These are phyloP conservation scores for Sophora flavescens DNA, from an alignment of 306 rosid species.

Conservation along the genomic window DNA sequence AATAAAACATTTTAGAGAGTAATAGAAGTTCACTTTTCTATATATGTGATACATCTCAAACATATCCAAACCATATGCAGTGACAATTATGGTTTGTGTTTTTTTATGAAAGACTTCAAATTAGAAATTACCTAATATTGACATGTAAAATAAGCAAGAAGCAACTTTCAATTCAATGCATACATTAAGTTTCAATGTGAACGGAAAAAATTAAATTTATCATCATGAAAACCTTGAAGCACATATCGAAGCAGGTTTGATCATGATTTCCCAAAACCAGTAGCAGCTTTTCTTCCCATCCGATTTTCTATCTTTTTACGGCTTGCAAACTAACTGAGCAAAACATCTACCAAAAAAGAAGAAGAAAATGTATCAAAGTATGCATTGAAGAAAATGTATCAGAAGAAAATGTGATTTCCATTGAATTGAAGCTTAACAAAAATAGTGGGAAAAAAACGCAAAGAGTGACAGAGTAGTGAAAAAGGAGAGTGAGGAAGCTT, in stretches of 20 bases:
- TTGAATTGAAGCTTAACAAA: too few species aligned
- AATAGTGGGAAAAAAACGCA: too few species aligned
- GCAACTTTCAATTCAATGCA: constrained; percentile 8
- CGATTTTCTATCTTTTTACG: constrained; percentile 79
- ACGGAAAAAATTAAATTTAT: constrained; percentile 6
- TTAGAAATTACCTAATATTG: constrained; percentile 20
- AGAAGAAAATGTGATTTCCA: too few species aligned
- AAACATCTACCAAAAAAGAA: too few species aligned
- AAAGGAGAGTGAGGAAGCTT: too few species aligned
- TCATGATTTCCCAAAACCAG: constrained; percentile 81
- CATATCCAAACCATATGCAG: constrained; percentile 37
- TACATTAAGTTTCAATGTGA: neutral
- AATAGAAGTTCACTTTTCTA: constrained; percentile 1
- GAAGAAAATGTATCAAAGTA: too few species aligned
- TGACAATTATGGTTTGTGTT: constrained; percentile 11
- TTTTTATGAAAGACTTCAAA: constrained; percentile 5
- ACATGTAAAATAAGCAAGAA: constrained; percentile 34
- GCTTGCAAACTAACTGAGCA: constrained; percentile 58
- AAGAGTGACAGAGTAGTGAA: too few species aligned
- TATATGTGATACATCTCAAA: neutral
- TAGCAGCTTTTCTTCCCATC: constrained; percentile 57
- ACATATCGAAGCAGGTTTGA: constrained; percentile 23
- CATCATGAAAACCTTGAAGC: constrained; percentile 44
- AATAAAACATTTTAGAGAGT: neutral
- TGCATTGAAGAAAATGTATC: too few species aligned